phyloP scores from a whole-genome alignment of 192 early-diverging fungal species.

The Mortierella antarctica region DNA sequence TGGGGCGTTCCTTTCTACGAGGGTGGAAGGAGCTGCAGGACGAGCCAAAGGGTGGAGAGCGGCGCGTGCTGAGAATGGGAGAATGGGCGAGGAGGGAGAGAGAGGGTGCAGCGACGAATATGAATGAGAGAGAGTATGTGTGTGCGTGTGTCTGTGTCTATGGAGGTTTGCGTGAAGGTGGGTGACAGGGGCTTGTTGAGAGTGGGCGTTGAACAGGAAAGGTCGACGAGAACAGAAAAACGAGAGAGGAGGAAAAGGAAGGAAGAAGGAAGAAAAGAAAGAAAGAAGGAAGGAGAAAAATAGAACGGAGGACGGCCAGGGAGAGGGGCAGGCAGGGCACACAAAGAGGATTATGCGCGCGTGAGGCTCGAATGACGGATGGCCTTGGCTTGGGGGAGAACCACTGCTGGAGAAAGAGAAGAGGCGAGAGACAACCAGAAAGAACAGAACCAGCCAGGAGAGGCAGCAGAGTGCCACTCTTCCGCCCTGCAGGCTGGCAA shows the following conservation, averaged over 20 bases:
- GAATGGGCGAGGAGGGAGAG: not conserved
- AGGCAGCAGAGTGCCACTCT: not conserved
- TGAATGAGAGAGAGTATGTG: not conserved
- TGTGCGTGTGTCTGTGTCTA: conserved; percentile 2
- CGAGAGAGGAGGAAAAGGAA: not conserved
- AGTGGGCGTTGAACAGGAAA: conserved; percentile 7
- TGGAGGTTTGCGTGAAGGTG: not conserved
- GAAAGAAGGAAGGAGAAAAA: not conserved
- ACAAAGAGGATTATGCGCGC: not conserved
- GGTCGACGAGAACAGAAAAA: not conserved
- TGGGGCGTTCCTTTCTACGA: too few relatives aligned
- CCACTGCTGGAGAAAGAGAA: too few relatives aligned
- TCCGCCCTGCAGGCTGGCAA: not conserved
- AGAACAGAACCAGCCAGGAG: not conserved
- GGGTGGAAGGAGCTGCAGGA: too few relatives aligned
- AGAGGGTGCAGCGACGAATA: not conserved
- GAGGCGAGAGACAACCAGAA: too few relatives aligned
- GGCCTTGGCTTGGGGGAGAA: too few relatives aligned
- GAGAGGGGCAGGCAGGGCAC: not conserved
- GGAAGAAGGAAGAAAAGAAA: not conserved
- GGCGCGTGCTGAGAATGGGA: not conserved
- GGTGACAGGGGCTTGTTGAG: not conserved
- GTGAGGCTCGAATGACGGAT: not conserved
- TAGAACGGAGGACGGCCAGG: not conserved
- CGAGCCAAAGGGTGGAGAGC: too few relatives aligned